A percentile compares a stretch with the other conserved stretches of the same genome.
Conservation (phyloP, 331 rosid genomes). For the Malus hybrid region DNA sequence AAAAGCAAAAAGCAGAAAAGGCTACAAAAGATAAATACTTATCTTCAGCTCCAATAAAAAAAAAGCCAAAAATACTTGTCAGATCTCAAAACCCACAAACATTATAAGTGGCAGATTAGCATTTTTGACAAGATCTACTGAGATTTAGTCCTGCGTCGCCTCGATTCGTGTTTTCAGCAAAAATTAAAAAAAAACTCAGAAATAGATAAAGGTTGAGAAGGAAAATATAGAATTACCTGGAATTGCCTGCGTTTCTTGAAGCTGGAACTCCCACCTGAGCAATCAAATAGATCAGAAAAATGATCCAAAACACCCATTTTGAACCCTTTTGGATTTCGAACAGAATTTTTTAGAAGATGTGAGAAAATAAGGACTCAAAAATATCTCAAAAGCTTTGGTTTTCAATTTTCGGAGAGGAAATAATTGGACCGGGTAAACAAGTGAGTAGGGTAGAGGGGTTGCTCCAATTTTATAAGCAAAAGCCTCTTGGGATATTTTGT, state of each 20-base stretch:
- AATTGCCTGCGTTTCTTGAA: conserved; percentile 54
- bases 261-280: conserved; percentile 33
- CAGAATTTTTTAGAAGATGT: not conserved
- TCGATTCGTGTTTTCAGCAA: too few relatives aligned
- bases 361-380: not conserved
- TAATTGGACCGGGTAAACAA: not conserved
- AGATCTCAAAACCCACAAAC: too few relatives aligned
- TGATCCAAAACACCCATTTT: conserved; percentile 81
- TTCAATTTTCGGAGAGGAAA: not conserved
- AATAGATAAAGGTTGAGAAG: not conserved
- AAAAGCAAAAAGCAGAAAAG: not conserved
- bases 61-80: not conserved
- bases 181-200: not conserved
- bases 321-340: not conserved
- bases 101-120: too few relatives aligned
- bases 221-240: conserved; percentile 34
- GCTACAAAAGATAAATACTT: not conserved
- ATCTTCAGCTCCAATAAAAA: not conserved
- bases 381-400: not conserved
- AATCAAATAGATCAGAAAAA: conserved; percentile 59
- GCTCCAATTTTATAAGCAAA: not conserved
- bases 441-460: not conserved
- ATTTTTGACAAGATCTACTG: too few relatives aligned
- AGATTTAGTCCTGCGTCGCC: too few relatives aligned
- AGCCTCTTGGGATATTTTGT: not conserved